phyloP scores from a whole-genome alignment of 179 eudicot species.

The Drosera spatulata region DNA sequence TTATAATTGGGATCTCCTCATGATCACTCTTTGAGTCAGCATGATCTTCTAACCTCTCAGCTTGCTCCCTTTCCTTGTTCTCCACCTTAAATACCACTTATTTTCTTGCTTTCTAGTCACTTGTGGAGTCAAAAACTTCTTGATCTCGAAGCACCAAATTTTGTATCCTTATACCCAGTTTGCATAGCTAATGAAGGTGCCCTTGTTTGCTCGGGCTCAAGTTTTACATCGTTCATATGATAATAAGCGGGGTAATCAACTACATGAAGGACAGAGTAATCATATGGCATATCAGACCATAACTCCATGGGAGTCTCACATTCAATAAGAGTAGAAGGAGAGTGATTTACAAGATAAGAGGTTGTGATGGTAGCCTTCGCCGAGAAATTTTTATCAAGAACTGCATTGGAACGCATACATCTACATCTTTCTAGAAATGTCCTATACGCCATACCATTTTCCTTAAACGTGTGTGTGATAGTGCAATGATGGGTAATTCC shows the following conservation, averaged over 20 bases:
- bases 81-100: neutral
- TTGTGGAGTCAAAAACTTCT: neutral
- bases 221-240: slow-evolving; percentile 3
- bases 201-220: neutral
- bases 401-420: slow-evolving; percentile 4
- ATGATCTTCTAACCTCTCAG: too few relatives aligned
- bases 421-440: neutral
- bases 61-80: neutral
- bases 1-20: too few relatives aligned
- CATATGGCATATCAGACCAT: slow-evolving; percentile 3
- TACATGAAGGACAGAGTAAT: slow-evolving; percentile 1
- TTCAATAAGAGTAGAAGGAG: neutral
- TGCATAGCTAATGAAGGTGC: neutral
- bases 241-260: slow-evolving; percentile 7
- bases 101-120: neutral
- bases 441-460: slow-evolving; percentile 6
- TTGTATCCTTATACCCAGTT: neutral
- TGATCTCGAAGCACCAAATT: neutral
- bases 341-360: slow-evolving; percentile 1
- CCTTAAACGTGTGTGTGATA: slow-evolving; percentile 5
- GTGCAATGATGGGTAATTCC: slow-evolving; percentile 9
- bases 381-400: neutral
- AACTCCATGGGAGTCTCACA: slow-evolving; percentile 5
- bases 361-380: neutral
- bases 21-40: too few relatives aligned